Base-by-base conservation (phyloP, 805 yeast genomes). In the Spathaspora girioi region DNA sequence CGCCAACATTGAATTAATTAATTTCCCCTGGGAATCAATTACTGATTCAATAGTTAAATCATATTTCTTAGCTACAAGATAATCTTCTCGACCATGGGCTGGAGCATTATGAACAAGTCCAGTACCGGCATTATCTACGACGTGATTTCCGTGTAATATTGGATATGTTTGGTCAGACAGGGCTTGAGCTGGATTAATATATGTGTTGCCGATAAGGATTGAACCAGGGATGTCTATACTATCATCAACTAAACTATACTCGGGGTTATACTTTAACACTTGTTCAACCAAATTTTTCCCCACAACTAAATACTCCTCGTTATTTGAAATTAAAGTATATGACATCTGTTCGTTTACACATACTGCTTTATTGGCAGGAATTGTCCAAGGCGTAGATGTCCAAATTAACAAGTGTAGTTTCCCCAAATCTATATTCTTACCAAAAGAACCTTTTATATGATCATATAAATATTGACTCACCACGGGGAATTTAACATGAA, bases 311-410 rank as follows among this genome's bases (percentile, higher is more conserved):
- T 68, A 57, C 8, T 81, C 87, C 12, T 66, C 64, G 1, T 51
- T 54, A 17, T 48, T 42, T 1, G 68, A 58, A 3, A 71, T 43
- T 11, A 87, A 56, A 0, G 83, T 79, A 63, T 94, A 94, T 0
- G 66, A 62, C 50, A 88, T 70, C 0, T 75, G 68, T 26, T 80
- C 68, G 60, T 89, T 83, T 42, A 87, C 77, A 44, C 94, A 85
- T 43, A 94, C 82, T 0, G 97, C 97, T 55, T 79, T 77, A 63
- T 94, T 94, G 0, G 97, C 85, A 4, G 89, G 88, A 31, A 94
- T 75, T 0, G 99, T 94, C 99, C 99, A 94, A 0, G 99, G 97
- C 1, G 99, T 94, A 1, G 97, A 92, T 0, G 99, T 94, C 99
- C 99, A 94, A 51, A 94, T 89, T 54, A 88, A 60, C 1, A 67